Evolutionary conservation across 352 stramenopile genomes (phyloP), one percentile per base, ranked within the genome.

Genomic region (Globisporangium recalcitrans): DNA sequence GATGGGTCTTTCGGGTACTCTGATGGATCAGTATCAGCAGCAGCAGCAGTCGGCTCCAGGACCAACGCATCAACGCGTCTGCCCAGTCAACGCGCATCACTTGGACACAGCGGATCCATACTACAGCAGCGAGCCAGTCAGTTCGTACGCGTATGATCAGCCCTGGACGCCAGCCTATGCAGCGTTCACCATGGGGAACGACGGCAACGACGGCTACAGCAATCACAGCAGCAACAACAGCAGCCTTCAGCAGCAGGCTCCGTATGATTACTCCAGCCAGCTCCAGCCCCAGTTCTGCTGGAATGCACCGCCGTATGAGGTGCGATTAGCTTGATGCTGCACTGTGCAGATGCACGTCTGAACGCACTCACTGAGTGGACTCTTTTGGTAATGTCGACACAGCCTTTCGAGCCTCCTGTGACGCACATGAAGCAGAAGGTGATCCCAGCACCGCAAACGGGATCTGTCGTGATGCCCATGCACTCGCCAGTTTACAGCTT

Each of bases 31-130:
- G 8, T 32, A 55, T n/a, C 48, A 54, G 9, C 48, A 53, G 11
- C 48, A 54, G 7, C 48, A 55, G 26, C 49, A 55, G 21, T 46
- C 16, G 36, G 21, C 21, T 13, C 19, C 40, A 24, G 14, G 32
- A 16, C 46, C 46, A n/a, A 7, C 32, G 2, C 21, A 57, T 26
- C 26, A 71, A 31, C 65, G 60, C 10, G 34, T 67, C 8, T 67
- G 61, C 8, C 61, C 69, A 26, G 34, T 61, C 9, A 42, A 52
- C 1, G n/a, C 24, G 3, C 68, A 67, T 47, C 67, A 72, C 46
- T 42, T 27, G 22, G 44, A 59, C 26, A 32, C 34, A 3, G 36
- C 22, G n/a, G 26, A 48, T 38, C 52, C 36, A 46, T 67, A 55
- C 26, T 63, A 53, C 48, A 49, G 24, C 8, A 27, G 49, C 3